Evolutionary conservation across 495 filamentous ascomycete species (phyloP), one percentile per base, ranked within the genome.

Genomic region (Pseudomonodictys pantanalensis): DNA sequence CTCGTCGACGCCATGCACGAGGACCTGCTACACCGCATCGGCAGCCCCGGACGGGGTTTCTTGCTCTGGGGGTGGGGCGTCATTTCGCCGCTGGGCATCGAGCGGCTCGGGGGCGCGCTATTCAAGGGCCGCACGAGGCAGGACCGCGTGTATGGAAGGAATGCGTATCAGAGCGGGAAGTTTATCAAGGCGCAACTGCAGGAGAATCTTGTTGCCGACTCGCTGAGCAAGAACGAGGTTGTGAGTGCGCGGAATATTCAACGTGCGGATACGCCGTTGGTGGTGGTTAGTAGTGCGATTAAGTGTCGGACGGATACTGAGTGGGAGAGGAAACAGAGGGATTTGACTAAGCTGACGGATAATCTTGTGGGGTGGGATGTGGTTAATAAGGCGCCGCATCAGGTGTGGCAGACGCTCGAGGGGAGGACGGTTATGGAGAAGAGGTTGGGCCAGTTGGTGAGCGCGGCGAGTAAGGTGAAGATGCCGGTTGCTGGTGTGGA

Each of bases 1-100:
- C 77, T 97, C 55, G 86, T 98, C 59, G 92, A 98, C 64, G 81
- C 87, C 2, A 70, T 93, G 7, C 93, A 96, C 65, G 93, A 97
- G 63, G 88, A 92, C 54, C 81, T 92, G 2, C 81, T 98, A 4
- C 69, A 78, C 44, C 73, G 79, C 2, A 72, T 95, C 9, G 89
- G 80, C 0, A 75, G 76, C 9, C 79, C 93, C 3, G 70, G 79
- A 2, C 81, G 86, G 28, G 92, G 93, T 6, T 95, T 98, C 70
- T 15, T 81, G 17, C 81, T 96, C 25, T 98, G 93, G 93, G 75
- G 86, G 6, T 84, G 85, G 38, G 93, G 93, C 6, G 76, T 92
- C 46, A 78, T 97, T 43, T 91, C 86, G 7, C 93, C 93, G 0
- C 78, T 95, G 17, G 93, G 93, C 1, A 69, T 96, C n/a, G 83